Evolutionary conservation across 768 basidiomycete species (phyloP).

Genomic region (Leucosporidium creatinivorum): DNA sequence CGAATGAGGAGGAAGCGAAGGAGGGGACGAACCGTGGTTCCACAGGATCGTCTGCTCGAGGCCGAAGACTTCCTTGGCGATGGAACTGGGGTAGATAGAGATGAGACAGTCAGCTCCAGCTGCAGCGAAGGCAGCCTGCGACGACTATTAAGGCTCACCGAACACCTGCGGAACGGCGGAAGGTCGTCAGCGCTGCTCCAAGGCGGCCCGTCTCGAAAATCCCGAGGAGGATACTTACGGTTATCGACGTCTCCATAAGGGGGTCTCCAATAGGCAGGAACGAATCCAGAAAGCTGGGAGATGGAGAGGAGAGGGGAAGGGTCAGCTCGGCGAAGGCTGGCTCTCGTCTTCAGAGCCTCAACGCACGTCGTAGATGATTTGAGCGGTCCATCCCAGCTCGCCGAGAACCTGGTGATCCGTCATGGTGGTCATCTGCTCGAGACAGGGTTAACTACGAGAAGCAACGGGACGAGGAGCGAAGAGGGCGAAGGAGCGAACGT

Average conservation of each 20-base stretch:
- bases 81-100: slow-evolving; percentile 44
- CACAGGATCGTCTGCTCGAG: slow-evolving; percentile 67
- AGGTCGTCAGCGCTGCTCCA: no score
- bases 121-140: no score
- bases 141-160: no score
- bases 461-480: no score
- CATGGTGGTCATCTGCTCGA: slow-evolving; percentile 65
- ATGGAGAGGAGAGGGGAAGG: no score
- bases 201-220: no score
- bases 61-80: slow-evolving; percentile 78
- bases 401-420: slow-evolving; percentile 62
- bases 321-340: no score
- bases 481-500: not conserved
- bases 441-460: no score
- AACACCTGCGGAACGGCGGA: no score
- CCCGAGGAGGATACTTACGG: slow-evolving; percentile 60
- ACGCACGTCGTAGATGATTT: slow-evolving; percentile 66
- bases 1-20: no score
- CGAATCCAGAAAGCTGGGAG: slow-evolving; percentile 50
- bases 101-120: no score
- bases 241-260: slow-evolving; percentile 67
- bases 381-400: slow-evolving; percentile 74
- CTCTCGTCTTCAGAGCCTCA: no score
- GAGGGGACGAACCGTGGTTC: slow-evolving; percentile 58
- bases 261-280: slow-evolving; percentile 77